Evolutionary conservation across 352 stramenopile genomes (phyloP), one percentile per base, ranked within the genome.

Genomic region (Pythium chondricola): DNA sequence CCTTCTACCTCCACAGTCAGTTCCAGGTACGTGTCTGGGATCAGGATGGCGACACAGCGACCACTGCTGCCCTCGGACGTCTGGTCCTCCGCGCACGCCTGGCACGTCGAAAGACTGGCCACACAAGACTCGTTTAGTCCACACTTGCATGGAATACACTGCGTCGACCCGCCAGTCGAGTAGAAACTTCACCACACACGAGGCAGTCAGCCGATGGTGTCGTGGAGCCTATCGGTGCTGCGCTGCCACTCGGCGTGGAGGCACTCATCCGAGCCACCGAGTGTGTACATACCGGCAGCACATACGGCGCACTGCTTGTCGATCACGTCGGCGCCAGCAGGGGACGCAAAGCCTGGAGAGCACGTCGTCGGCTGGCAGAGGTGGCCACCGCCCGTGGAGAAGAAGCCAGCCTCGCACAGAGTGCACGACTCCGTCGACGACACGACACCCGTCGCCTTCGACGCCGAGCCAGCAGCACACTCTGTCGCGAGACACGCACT

Each of bases 111-210:
- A 29, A 63, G 45, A 7, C 66, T 61, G 1, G 41, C 55, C 0
- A 35, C 25, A 36, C 69, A 81, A 13, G 63, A 66, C 30, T 45
- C 56, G 10, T 64, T 64, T 1, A 54, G 31, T 9, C 39, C 55
- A 36, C 69, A 81, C 27, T 54, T 38, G 46, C 69, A 81, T 14
- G 58, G 48, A 36, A 74, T 66, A 27, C 69, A 81, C 46, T 73
- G 66, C 21, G 56, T 77, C 14, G 66, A 64, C 9, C 66, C 69
- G 11, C 69, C 69, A 0, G 69, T 73, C 17, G 69, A 76, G 56
- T 77, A 76, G 39, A 64, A 74, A 1, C 69, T 26, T 74, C 69
- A 17, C 59, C 55, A 22, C 69, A 80, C 17, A 63, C 30, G 20
- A 68, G 48, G 36, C 69, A 80, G 39, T 76, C 57, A 4, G 52